Conservation (phyloP, 2,329 filamentous ascomycete species). For the Lachnellula arida region DNA sequence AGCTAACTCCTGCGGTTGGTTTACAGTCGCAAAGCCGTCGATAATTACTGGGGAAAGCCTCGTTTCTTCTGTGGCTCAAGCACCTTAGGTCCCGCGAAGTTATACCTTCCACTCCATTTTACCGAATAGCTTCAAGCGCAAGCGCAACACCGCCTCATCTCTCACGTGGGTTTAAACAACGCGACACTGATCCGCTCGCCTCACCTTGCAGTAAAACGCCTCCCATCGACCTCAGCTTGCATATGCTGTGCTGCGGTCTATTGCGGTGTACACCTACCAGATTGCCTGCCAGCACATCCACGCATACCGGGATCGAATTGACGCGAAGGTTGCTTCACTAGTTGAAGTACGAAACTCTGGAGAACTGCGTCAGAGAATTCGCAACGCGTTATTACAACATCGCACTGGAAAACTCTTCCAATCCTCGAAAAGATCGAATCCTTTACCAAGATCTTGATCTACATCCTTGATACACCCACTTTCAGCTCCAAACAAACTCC, state of each 20-base stretch:
- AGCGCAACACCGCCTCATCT: conserved; percentile 20
- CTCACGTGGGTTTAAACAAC: conserved; percentile 27
- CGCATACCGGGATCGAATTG: conserved; percentile 49
- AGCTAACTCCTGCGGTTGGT: conserved; percentile 32
- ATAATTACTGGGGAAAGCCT: conserved; percentile 25
- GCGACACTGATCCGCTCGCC: conserved; percentile 34
- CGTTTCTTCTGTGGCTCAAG: conserved; percentile 23
- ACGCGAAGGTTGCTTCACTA: conserved; percentile 31
- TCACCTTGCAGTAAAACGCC: conserved; percentile 36
- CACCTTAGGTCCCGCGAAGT: conserved; percentile 19
- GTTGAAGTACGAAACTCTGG: conserved; percentile 20
- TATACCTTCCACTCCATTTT: conserved; percentile 14
- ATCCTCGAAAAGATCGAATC: conserved; percentile 8
- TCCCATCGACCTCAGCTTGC: conserved; percentile 48
- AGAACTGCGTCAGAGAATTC: conserved; percentile 21
- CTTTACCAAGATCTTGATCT: conserved; percentile 3
- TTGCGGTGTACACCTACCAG: conserved; percentile 48
- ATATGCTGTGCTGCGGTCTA: conserved; percentile 54
- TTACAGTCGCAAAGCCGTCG: conserved; percentile 20
- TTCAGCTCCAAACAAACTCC: background rate
- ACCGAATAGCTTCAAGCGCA: conserved; percentile 27
- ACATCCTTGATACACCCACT: conserved; percentile 4
- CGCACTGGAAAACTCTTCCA: conserved; percentile 2
- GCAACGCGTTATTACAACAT: conserved; percentile 20
- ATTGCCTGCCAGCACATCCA: conserved; percentile 58